Evolutionary conservation across 306 rosid species (phyloP).

Genomic region (Lupinus albus): DNA sequence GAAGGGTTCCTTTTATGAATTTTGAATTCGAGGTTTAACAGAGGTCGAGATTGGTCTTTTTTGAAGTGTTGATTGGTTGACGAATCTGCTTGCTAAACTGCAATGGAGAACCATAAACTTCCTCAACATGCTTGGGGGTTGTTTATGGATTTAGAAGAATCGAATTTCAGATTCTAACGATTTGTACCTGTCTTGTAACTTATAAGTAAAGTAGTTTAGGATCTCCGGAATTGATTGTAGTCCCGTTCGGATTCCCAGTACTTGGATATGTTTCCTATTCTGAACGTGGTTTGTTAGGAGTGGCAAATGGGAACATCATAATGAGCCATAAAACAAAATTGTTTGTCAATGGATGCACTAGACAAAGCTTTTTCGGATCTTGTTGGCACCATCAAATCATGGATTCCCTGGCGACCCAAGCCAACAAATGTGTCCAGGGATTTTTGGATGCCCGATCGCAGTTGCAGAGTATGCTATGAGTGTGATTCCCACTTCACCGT

Average conservation of each 20-base stretch:
- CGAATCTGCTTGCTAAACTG: constrained; percentile 34
- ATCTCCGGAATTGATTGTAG: constrained; percentile 21
- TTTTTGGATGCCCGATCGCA: constrained; percentile 96
- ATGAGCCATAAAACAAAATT: constrained; percentile 52
- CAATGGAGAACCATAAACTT: constrained; percentile 38
- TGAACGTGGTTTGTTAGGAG: constrained; percentile 43
- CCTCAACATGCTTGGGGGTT: constrained; percentile 40
- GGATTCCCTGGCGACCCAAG: constrained; percentile 78
- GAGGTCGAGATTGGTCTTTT: constrained; percentile 34
- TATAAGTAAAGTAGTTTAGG: constrained; percentile 26
- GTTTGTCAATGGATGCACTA: constrained; percentile 66
- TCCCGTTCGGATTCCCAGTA: constrained; percentile 36
- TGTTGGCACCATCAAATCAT: constrained; percentile 62
- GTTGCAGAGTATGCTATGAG: constrained; percentile 89
- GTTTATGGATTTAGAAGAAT: constrained; percentile 45
- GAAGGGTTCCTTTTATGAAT: constrained; percentile 29
- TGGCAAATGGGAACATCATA: constrained; percentile 62
- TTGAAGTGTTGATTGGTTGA: constrained; percentile 14
- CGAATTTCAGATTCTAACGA: constrained; percentile 20
- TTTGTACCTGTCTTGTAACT: constrained; percentile 19
- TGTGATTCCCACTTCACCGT: constrained; percentile 86
- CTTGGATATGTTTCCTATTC: constrained; percentile 44
- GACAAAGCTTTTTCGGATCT: constrained; percentile 60
- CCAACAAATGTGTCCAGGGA: constrained; percentile 73
- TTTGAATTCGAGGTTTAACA: constrained; percentile 36